These are phyloP conservation scores for Primulina tabacum DNA, from an alignment of 257 asterid genomes.

Conservation along the genomic window DNA sequence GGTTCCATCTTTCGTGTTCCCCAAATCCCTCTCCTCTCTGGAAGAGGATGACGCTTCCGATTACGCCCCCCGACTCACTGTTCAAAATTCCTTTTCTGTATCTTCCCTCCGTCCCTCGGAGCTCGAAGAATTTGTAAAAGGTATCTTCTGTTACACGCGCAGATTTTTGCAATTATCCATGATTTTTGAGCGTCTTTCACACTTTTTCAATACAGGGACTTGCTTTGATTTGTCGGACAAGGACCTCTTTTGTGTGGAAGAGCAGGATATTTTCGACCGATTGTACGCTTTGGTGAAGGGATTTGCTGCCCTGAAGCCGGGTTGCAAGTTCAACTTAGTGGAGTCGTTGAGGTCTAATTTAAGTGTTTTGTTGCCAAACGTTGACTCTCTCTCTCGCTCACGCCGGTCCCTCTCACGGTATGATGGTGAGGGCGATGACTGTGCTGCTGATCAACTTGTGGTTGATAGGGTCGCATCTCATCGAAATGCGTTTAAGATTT, in stretches of 20 bases:
- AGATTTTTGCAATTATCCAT: neutral
- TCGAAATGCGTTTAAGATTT: constrained; percentile 85
- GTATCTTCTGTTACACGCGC: constrained; percentile 32
- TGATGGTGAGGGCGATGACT: constrained; percentile 37
- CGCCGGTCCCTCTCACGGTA: constrained; percentile 38
- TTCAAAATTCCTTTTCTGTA: constrained; percentile 42
- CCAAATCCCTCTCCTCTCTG: constrained; percentile 59
- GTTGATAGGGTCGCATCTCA: constrained; percentile 67
- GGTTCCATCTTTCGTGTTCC: constrained; percentile 75
- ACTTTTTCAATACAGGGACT: constrained; percentile 42
- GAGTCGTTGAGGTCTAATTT: constrained; percentile 90
- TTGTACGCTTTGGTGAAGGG: constrained; percentile 80
- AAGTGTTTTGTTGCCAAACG: constrained; percentile 82
- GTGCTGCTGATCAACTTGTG: constrained; percentile 38
- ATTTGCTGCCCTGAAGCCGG: constrained; percentile 47
- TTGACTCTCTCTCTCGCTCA: constrained; percentile 55
- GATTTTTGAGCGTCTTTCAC: neutral
- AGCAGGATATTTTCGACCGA: constrained; percentile 82
- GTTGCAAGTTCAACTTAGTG: constrained; percentile 70
- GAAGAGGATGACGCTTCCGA: constrained; percentile 49
- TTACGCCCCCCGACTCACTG: constrained; percentile 39
- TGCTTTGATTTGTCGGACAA: constrained; percentile 88
- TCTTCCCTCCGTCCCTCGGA: constrained; percentile 53
- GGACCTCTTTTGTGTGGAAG: constrained; percentile 84
- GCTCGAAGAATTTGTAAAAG: constrained; percentile 90